Evolutionary conservation across 148 eudicot species (phyloP).

Genomic region (Rhododendron griersonianum): DNA sequence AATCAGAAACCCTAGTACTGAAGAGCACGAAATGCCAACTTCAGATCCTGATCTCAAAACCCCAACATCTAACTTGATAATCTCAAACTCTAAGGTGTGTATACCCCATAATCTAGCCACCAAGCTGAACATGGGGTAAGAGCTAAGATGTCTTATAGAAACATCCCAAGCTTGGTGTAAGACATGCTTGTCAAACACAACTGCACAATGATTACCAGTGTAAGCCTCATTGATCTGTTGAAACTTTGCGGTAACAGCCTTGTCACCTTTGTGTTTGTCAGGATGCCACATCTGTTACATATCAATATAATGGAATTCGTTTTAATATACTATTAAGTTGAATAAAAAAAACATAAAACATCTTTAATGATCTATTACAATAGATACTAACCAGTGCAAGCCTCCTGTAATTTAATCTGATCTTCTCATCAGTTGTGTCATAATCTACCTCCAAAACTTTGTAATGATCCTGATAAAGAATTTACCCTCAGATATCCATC

Average conservation of each 20-base stretch:
- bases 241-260: constrained; percentile 46
- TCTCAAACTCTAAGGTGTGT: background rate
- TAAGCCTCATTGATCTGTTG: constrained; percentile 69
- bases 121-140: background rate
- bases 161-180: background rate
- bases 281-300: constrained; percentile 71
- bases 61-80: background rate
- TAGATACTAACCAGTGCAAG: constrained; percentile 58
- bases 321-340: background rate
- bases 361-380: background rate
- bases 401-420: constrained; percentile 42
- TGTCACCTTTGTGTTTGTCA: constrained; percentile 57
- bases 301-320: background rate
- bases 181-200: background rate
- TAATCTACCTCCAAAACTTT: constrained; percentile 57
- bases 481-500: constrained; percentile 9
- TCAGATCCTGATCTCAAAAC: background rate
- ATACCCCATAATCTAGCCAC: constrained; percentile 4
- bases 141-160: background rate
- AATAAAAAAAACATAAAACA: background rate
- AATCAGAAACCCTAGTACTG: background rate
- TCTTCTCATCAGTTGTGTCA: constrained; percentile 60
- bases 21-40: background rate
- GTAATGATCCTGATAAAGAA: constrained; percentile 48
- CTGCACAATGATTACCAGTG: constrained; percentile 29